Percentiles rank a stretch among this genome's conserved stretches.
phyloP scores from a whole-genome alignment of 2,329 filamentous ascomycete genomes.

The Penicillium sp. region DNA sequence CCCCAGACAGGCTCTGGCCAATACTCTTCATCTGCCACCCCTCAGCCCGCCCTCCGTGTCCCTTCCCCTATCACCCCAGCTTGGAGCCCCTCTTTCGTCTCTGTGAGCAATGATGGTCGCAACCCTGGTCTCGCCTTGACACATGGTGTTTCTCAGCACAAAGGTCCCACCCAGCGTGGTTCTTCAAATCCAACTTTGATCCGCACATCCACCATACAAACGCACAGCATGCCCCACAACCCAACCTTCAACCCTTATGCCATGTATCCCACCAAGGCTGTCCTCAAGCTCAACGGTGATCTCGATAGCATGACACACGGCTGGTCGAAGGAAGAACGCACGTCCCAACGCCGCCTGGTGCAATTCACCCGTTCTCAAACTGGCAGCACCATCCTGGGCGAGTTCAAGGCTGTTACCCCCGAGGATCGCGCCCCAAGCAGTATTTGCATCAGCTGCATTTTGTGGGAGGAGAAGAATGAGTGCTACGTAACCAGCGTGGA shows the following conservation, averaged over 20 bases:
- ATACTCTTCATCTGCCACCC: slow-evolving; percentile 41
- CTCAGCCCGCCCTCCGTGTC: slow-evolving; percentile 47
- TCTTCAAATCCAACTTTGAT: slow-evolving; percentile 59
- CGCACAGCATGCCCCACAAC: slow-evolving; percentile 47
- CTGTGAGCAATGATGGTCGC: slow-evolving; percentile 45
- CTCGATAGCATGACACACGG: slow-evolving; percentile 77
- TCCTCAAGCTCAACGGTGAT: slow-evolving; percentile 80
- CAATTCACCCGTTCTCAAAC: slow-evolving; percentile 80
- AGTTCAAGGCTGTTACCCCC: slow-evolving; percentile 73
- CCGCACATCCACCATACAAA: slow-evolving; percentile 64
- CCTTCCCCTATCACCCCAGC: slow-evolving; percentile 48
- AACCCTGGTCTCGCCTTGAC: slow-evolving; percentile 43
- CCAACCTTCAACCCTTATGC: slow-evolving; percentile 72
- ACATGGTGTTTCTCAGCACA: slow-evolving; percentile 35
- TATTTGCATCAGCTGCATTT: slow-evolving; percentile 96
- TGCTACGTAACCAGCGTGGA: slow-evolving; percentile 96
- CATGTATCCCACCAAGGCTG: slow-evolving; percentile 78
- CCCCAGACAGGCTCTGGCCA: slow-evolving; percentile 42
- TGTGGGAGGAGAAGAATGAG: slow-evolving; percentile 87
- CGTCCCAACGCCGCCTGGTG: slow-evolving; percentile 77
- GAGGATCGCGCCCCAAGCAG: slow-evolving; percentile 78
- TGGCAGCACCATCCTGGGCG: slow-evolving; percentile 76
- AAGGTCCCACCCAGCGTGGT: slow-evolving; percentile 45
- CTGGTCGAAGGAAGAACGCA: slow-evolving; percentile 80
- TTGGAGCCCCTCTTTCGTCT: slow-evolving; percentile 50